Percentiles rank a stretch among this genome's conserved stretches.
These are phyloP conservation scores for Phytopythium sindhum DNA, from an alignment of 352 stramenopile species.

Conservation along the genomic window DNA sequence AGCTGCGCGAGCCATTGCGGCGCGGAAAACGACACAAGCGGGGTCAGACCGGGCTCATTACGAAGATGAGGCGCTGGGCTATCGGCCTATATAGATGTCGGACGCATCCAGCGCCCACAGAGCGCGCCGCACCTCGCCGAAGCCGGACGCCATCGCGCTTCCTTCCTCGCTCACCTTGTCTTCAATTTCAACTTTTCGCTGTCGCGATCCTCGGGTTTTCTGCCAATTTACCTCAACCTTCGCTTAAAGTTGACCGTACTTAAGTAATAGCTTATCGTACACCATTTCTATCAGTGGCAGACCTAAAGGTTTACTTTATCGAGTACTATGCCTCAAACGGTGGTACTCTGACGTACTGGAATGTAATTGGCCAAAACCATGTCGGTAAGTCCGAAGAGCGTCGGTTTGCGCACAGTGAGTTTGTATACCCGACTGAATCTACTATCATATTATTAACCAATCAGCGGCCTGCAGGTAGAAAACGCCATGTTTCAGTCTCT, in stretches of 20 bases:
- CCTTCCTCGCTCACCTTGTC: background rate
- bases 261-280: too few relatives aligned
- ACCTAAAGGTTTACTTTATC: background rate
- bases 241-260: background rate
- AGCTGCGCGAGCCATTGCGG: constrained; percentile 63
- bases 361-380: background rate
- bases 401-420: background rate
- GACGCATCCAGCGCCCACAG: background rate
- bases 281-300: background rate
- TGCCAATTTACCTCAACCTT: background rate
- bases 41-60: background rate
- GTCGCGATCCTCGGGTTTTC: constrained; percentile 10
- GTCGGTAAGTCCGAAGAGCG: background rate
- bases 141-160: constrained; percentile 49
- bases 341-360: background rate
- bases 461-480: background rate
- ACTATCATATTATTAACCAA: background rate
- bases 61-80: background rate
- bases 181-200: constrained; percentile 7
- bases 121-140: constrained; percentile 40
- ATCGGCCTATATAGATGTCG: too few relatives aligned
- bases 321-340: background rate
- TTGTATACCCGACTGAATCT: background rate
- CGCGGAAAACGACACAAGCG: background rate
- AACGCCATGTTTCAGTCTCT: constrained; percentile 1